Percentiles rank a stretch among this genome's conserved stretches.
phyloP scores from a whole-genome alignment of 768 basidiomycete genomes.

The Cystofilobasidium bisporidii region DNA sequence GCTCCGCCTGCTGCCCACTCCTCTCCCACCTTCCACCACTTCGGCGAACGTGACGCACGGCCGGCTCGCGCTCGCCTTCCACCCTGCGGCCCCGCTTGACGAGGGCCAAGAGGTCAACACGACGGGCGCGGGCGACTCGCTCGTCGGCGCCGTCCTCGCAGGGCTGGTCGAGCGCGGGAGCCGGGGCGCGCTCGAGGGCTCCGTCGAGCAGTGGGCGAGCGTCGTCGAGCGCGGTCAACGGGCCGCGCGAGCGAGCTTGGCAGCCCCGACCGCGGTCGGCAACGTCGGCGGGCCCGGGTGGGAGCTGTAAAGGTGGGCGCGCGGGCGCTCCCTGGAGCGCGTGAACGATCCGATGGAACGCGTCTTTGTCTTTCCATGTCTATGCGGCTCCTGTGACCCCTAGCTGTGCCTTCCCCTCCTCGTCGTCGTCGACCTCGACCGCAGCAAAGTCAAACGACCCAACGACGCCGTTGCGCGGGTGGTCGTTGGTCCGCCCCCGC shows the following conservation, averaged over 20 bases:
- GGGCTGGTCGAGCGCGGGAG: conserved; percentile 41
- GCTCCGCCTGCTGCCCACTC: background rate
- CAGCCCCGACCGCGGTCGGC: conserved; percentile 4
- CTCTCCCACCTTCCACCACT: conserved; percentile 18
- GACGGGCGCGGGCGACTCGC: conserved; percentile 85
- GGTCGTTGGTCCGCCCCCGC: conserved; percentile 7
- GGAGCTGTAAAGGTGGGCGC: background rate
- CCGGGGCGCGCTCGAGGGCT: background rate
- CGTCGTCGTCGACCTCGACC: background rate
- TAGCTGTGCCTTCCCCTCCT: too few species aligned
- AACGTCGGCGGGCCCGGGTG: conserved; percentile 1
- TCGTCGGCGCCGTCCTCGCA: conserved; percentile 75
- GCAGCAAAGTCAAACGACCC: conserved; percentile 3
- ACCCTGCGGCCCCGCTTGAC: conserved; percentile 49
- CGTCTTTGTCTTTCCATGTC: too few species aligned
- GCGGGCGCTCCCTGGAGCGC: too few species aligned
- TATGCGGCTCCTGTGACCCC: too few species aligned
- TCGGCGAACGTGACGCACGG: conserved; percentile 32
- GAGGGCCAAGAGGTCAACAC: conserved; percentile 53
- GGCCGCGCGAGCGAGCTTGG: conserved; percentile 23
- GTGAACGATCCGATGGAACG: too few species aligned
- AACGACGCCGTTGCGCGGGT: conserved; percentile 15
- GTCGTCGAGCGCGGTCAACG: conserved; percentile 19
- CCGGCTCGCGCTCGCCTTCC: conserved; percentile 58
- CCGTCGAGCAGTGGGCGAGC: conserved; percentile 6